phyloP scores from a whole-genome alignment of 1,284 basidiomycete species.

The Sanguinoderma infundibulare region DNA sequence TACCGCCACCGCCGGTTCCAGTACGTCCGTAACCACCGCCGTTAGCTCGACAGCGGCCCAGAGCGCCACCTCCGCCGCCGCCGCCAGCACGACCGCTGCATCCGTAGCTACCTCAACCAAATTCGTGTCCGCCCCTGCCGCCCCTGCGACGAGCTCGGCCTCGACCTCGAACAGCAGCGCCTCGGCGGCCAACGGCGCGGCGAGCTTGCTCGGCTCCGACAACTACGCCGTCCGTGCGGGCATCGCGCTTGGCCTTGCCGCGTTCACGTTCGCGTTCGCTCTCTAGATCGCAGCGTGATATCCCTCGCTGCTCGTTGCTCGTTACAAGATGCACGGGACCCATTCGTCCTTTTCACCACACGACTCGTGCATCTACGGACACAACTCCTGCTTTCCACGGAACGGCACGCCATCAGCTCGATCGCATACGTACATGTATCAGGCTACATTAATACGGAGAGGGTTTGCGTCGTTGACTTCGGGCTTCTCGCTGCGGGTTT shows the following conservation, averaged over 20 bases:
- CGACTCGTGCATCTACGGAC: background rate
- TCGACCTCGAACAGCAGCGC: conserved; percentile 1
- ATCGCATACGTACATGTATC: background rate
- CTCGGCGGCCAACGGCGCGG: conserved; percentile 10
- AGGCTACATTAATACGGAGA: background rate
- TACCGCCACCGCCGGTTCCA: background rate
- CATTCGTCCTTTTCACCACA: background rate
- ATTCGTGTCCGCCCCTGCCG: background rate
- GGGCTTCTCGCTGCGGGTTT: background rate
- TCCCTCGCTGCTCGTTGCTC: too few species aligned
- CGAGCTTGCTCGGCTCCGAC: conserved; percentile 20
- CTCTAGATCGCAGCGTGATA: conserved; percentile 9
- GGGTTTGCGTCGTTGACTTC: background rate
- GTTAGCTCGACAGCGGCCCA: background rate
- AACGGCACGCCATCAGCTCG: background rate
- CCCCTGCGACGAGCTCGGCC: background rate
- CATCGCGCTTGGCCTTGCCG: conserved; percentile 26
- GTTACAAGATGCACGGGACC: background rate
- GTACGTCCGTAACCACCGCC: background rate
- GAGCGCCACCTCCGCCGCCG: background rate
- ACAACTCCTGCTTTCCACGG: background rate
- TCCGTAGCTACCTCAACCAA: background rate
- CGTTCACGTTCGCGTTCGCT: conserved; percentile 28
- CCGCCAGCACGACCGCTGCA: too few species aligned
- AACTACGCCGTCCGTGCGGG: conserved; percentile 24